These are phyloP conservation scores for Pseudogymnoascus sp. DNA, from an alignment of 2,329 filamentous ascomycete species.

Conservation along the genomic window DNA sequence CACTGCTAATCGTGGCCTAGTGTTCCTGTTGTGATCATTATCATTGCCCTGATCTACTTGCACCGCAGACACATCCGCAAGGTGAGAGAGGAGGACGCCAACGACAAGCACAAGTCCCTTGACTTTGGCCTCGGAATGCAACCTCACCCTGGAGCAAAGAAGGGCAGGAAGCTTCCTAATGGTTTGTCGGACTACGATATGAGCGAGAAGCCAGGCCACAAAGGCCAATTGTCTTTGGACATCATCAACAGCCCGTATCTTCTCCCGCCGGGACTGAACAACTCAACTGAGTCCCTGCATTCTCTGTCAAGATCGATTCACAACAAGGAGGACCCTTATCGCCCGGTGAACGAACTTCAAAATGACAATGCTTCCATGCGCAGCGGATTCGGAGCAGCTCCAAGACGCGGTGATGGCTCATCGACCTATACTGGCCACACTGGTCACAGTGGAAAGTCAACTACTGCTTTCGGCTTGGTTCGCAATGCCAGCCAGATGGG, in stretches of 20 bases:
- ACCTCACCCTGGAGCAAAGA: constrained; percentile 21
- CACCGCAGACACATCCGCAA: constrained; percentile 72
- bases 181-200: constrained; percentile 15
- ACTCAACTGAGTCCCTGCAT: constrained; percentile 78
- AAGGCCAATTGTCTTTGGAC: constrained; percentile 50
- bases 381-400: constrained; percentile 39
- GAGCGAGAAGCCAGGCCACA: constrained; percentile 33
- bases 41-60: constrained; percentile 64
- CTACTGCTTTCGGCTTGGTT: neutral
- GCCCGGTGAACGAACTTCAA: constrained; percentile 46
- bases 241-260: constrained; percentile 83
- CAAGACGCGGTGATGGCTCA: constrained; percentile 31
- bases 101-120: constrained; percentile 82
- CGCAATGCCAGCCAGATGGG: neutral
- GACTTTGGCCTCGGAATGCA: constrained; percentile 76
- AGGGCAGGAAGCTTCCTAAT: constrained; percentile 31
- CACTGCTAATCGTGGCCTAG: constrained; percentile 38
- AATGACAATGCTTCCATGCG: constrained; percentile 51
- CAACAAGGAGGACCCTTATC: constrained; percentile 78
- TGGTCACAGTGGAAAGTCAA: constrained; percentile 15
- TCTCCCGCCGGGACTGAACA: constrained; percentile 73
- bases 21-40: constrained; percentile 63
- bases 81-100: constrained; percentile 67
- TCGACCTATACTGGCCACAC: constrained; percentile 34
- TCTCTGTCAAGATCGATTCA: constrained; percentile 72